Conservation (phyloP, 1,284 basidiomycete species). For the Sporisorium sorghi region DNA sequence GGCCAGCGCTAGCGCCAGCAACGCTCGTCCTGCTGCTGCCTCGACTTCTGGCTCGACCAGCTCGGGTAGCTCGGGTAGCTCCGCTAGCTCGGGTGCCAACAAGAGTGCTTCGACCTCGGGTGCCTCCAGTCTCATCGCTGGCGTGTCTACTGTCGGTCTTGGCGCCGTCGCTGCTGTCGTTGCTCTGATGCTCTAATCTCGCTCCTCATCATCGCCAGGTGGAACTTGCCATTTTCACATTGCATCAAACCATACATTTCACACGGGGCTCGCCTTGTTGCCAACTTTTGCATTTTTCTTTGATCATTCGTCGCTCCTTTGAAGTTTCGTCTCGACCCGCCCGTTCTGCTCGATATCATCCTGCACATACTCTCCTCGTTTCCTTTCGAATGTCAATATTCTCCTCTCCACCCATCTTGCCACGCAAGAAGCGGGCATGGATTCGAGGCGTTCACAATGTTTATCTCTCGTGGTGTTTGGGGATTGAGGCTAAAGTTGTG, state of each 20-base stretch:
- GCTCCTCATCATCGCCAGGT: too few relatives aligned
- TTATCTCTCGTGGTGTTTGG: not conserved
- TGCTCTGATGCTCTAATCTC: conserved; percentile 34
- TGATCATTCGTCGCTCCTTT: conserved; percentile 2
- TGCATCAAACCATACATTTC: conserved; percentile 4
- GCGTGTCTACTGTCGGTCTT: conserved; percentile 33
- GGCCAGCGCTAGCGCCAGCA: conserved; percentile 10
- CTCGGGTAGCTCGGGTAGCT: not conserved
- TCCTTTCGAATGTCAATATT: not conserved
- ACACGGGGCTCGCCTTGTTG: not conserved
- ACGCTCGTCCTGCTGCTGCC: not conserved
- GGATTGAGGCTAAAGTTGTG: too few relatives aligned
- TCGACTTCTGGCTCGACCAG: not conserved
- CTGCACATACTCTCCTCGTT: not conserved
- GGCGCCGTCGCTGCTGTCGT: conserved; percentile 39
- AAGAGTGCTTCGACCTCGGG: conserved; percentile 38
- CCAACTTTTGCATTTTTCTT: not conserved
- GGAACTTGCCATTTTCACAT: not conserved
- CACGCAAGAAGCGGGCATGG: not conserved
- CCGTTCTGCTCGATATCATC: not conserved
- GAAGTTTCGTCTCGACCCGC: not conserved
- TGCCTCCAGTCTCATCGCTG: conserved; percentile 18
- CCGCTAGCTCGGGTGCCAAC: conserved; percentile 3
- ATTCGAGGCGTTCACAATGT: conserved; percentile 2
- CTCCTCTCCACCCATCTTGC: conserved; percentile 3